Evolutionary conservation across 805 yeast genomes (phyloP).

Genomic region (Hagleromyces aurorensis): DNA sequence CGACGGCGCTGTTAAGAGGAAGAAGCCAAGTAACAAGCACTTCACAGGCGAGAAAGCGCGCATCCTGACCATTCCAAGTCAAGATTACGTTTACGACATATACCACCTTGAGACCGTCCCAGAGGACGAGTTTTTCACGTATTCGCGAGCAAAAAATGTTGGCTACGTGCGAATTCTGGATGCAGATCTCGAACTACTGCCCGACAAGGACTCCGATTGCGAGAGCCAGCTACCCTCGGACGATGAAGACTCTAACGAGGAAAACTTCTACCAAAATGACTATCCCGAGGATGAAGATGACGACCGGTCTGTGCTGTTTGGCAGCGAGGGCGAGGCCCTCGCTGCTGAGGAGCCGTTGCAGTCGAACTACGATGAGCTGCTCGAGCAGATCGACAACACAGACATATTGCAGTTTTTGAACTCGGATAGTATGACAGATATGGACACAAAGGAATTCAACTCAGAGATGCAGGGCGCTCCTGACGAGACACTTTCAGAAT

Average conservation of each 20-base stretch:
- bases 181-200: slow-evolving; percentile 31
- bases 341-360: slow-evolving; percentile 28
- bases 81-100: slow-evolving; percentile 90
- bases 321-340: slow-evolving; percentile 32
- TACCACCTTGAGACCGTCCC: slow-evolving; percentile 60
- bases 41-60: slow-evolving; percentile 10
- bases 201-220: slow-evolving; percentile 33
- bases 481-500: slow-evolving; percentile 55
- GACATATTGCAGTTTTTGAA: slow-evolving; percentile 21
- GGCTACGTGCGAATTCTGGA: slow-evolving; percentile 39
- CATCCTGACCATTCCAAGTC: slow-evolving; percentile 20
- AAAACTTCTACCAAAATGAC: slow-evolving; percentile 84
- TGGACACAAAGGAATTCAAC: slow-evolving; percentile 41
- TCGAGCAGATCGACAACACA: slow-evolving; percentile 16
- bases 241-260: slow-evolving; percentile 85
- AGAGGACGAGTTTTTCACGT: slow-evolving; percentile 39
- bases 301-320: slow-evolving; percentile 33
- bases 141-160: slow-evolving; percentile 27
- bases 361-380: slow-evolving; percentile 17
- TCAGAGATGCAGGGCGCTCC: slow-evolving; percentile 47
- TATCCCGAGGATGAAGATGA: slow-evolving; percentile 93
- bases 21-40: slow-evolving; percentile 19
- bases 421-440: slow-evolving; percentile 20
- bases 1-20: slow-evolving; percentile 4
- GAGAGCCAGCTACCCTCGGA: slow-evolving; percentile 43